Conservation (phyloP, 306 rosid genomes). For the Aeschynomene evenia region DNA sequence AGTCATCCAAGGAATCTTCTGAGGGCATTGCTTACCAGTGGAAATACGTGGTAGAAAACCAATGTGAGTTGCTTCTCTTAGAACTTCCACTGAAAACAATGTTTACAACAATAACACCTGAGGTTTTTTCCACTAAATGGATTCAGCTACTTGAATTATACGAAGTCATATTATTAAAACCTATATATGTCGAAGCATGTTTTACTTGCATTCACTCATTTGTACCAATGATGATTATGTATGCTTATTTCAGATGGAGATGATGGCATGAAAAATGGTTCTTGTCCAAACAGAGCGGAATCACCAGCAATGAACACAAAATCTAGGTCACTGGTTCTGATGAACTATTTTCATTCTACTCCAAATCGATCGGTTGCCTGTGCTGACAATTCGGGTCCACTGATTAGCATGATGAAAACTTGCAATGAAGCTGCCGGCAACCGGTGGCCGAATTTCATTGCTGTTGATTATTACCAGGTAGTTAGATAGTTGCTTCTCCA, state of each 20-base stretch:
- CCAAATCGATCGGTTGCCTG: conserved; percentile 66
- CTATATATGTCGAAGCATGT: not conserved
- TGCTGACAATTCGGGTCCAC: conserved; percentile 72
- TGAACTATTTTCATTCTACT: conserved; percentile 59
- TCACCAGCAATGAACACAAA: conserved; percentile 65
- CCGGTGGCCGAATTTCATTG: conserved; percentile 92
- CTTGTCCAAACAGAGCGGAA: conserved; percentile 75
- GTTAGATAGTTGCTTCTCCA: not conserved
- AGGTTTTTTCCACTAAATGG: too few relatives aligned
- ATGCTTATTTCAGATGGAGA: conserved; percentile 68
- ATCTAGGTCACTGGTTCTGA: conserved; percentile 60
- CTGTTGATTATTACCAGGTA: conserved; percentile 91
- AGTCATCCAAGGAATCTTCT: conserved; percentile 62
- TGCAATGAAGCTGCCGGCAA: conserved; percentile 64
- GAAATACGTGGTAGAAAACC: conserved; percentile 84
- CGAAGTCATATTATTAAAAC: too few relatives aligned
- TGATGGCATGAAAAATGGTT: conserved; percentile 64
- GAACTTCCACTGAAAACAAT: not conserved
- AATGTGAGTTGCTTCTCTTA: conserved; percentile 54
- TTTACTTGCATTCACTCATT: not conserved
- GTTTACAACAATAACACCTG: too few relatives aligned
- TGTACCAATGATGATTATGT: conserved; percentile 9
- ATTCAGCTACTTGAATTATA: too few relatives aligned
- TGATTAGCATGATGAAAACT: conserved; percentile 52
- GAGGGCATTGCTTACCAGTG: conserved; percentile 86